phyloP scores from a whole-genome alignment of 768 basidiomycete species.

The Russula virescens region DNA sequence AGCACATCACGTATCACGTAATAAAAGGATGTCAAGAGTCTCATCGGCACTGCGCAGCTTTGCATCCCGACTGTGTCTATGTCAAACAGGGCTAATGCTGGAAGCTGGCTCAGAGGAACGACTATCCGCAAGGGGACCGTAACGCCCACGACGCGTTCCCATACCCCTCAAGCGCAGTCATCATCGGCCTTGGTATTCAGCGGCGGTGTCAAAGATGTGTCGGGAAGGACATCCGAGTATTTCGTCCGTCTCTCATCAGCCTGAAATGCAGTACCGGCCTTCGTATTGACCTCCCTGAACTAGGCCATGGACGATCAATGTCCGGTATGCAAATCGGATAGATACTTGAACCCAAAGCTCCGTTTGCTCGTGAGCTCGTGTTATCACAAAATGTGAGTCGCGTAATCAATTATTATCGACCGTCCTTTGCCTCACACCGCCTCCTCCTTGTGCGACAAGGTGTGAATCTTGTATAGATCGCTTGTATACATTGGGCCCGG shows the following conservation, averaged over 20 bases:
- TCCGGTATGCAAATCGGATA: conserved; percentile 94
- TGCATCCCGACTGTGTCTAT: background rate
- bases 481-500: conserved; percentile 90
- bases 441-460: conserved; percentile 39
- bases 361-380: conserved; percentile 92
- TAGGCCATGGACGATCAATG: conserved; percentile 92
- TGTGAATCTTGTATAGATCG: conserved; percentile 99
- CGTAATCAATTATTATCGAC: background rate
- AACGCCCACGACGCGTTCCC: conserved; percentile 49
- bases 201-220: conserved; percentile 81
- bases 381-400: conserved; percentile 91
- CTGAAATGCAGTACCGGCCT: background rate
- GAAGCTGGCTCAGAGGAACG: conserved; percentile 52
- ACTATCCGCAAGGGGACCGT: conserved; percentile 63
- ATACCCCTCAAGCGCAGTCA: conserved; percentile 62
- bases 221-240: conserved; percentile 75
- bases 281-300: background rate
- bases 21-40: no score
- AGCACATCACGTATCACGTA: no score
- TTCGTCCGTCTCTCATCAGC: conserved; percentile 49
- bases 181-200: conserved; percentile 72
- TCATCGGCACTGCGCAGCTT: no score
- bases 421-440: background rate
- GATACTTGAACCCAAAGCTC: conserved; percentile 92
- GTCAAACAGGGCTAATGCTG: conserved; percentile 20